Base-by-base conservation (phyloP, 164 flowering plant species). In the grape (Vitis vinifera) region DNA sequence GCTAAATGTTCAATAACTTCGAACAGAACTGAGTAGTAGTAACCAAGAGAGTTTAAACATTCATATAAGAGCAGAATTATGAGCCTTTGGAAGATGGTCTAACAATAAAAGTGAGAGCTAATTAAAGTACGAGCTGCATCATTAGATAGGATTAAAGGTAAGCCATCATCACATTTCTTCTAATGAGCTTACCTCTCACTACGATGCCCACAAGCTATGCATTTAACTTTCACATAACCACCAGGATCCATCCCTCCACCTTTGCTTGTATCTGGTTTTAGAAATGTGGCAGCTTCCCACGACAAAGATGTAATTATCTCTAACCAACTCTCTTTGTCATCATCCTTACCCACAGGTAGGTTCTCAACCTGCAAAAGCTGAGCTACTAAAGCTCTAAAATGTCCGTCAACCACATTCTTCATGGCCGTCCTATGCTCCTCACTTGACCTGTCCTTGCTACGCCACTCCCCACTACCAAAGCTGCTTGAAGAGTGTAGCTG, bases 161-260 rank as follows among this genome's bases (percentile, higher is more conserved):
- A 37, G 2, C 44, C 44, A 37, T 37, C 4, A 37, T 37, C 0
- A 37, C 44, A 37, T 37, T 3, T 37, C 0, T 37, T 37, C 44
- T 37, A 37, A 37, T 37, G 44, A 37, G 2, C 44, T 73, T 80
- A 92, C 97, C 96, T 91, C 75, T 89, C 93, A 76, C 80, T 75
- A 55, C 91, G 88, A 51, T 63, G 82, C 52, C 98, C 98, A 81
- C 86, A 78, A 63, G 96, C 93, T 67, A 93, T 55, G 76, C 98
- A 93, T 74, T 93, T 93, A 14, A 93, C 87, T 69, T 93, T 93
- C 71, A 93, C 98, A 77, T 93, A 93, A 16, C 93, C 94, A 60
- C 93, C 98, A 27, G 98, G 98, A 70, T 93, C 98, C 98, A 93
- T 93, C 59, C 94, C 97, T 69, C 93, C 97, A 62, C 93, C 82